Percentiles rank a stretch among this genome's conserved stretches.
Evolutionary conservation across 1,284 basidiomycete species (phyloP).

Genomic region (Phellopilus nigrolimitatus): DNA sequence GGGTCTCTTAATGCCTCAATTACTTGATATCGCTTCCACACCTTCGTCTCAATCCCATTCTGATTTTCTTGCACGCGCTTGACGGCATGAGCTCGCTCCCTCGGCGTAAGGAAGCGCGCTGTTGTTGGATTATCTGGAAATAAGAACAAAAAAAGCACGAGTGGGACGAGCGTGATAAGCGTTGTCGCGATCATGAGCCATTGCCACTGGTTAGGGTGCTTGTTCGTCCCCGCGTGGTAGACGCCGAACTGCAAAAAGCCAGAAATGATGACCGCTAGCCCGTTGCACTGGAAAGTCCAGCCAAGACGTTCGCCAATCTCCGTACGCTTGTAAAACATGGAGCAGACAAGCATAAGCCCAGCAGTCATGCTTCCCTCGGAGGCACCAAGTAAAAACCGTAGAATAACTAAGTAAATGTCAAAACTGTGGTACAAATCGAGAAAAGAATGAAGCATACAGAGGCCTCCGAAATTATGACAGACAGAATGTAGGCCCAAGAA

Average conservation of each 20-base stretch:
- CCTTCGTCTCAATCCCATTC: conserved; percentile 27
- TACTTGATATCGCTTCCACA: conserved; percentile 27
- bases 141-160: conserved; percentile 23
- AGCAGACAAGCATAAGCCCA: conserved; percentile 29
- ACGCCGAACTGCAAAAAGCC: conserved; percentile 32
- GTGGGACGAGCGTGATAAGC: conserved; percentile 25
- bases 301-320: conserved; percentile 32
- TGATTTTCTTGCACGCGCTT: conserved; percentile 27
- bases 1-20: conserved; percentile 26
- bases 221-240: conserved; percentile 24
- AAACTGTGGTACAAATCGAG: neutral
- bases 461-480: conserved; percentile 19
- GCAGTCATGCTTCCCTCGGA: conserved; percentile 30
- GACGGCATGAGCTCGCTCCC: conserved; percentile 29
- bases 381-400: conserved; percentile 32
- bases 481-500: conserved; percentile 20
- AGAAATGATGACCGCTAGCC: conserved; percentile 30
- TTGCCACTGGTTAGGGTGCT: conserved; percentile 26
- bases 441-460: conserved; percentile 9
- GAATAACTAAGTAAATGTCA: conserved; percentile 22
- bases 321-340: conserved; percentile 30
- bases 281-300: conserved; percentile 29
- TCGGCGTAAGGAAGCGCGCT: conserved; percentile 26
- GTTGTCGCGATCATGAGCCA: conserved; percentile 31
- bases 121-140: conserved; percentile 29